Conservation (phyloP, 306 rosid species). For the Dalbergia oliveri region DNA sequence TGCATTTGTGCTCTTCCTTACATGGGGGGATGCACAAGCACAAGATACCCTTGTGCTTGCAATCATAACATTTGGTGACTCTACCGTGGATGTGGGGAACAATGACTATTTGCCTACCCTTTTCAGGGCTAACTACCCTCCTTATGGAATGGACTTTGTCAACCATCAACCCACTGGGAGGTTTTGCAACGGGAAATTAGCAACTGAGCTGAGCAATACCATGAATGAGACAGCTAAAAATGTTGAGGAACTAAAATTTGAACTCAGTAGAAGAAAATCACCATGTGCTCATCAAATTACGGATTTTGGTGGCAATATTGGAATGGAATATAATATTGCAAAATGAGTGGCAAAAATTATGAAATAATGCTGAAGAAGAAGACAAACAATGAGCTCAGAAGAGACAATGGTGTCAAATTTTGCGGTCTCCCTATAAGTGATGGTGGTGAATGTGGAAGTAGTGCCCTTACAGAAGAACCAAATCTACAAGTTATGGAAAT, state of each 20-base stretch:
- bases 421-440: conserved; percentile 41
- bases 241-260: conserved; percentile 70
- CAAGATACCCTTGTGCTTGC: conserved; percentile 86
- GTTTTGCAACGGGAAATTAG: conserved; percentile 89
- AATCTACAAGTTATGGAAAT: conserved; percentile 54
- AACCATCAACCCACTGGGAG: conserved; percentile 85
- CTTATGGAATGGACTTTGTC: conserved; percentile 86
- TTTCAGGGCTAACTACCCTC: conserved; percentile 84
- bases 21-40: conserved; percentile 67
- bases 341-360: conserved; percentile 36
- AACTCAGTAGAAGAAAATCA: conserved; percentile 65
- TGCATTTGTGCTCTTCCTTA: conserved; percentile 47
- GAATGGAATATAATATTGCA: conserved; percentile 27
- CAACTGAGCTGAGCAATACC: conserved; percentile 61
- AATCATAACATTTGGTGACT: conserved; percentile 83
- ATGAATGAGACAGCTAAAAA: conserved; percentile 64
- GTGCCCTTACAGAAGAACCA: conserved; percentile 73
- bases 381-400: conserved; percentile 35
- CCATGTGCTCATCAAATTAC: conserved; percentile 29
- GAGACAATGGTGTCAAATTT: conserved; percentile 34
- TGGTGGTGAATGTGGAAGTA: conserved; percentile 70
- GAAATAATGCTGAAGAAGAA: conserved; percentile 10
- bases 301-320: conserved; percentile 45
- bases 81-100: conserved; percentile 89
- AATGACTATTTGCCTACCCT: conserved; percentile 71